Evolutionary conservation across 2,329 filamentous ascomycete species (phyloP).

Genomic region (Cadophora gregata): DNA sequence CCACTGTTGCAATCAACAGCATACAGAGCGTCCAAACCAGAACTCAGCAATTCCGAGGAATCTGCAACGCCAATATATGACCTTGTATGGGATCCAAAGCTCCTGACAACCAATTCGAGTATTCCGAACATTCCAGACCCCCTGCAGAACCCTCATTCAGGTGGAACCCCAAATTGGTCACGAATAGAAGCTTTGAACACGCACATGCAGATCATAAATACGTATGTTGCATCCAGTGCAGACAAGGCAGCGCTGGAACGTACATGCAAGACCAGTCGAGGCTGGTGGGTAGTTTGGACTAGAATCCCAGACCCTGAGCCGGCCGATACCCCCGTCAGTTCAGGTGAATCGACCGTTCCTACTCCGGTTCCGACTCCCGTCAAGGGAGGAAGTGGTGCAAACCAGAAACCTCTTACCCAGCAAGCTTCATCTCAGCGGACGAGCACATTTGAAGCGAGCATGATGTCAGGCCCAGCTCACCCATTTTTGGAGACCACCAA

Average conservation of each 20-base stretch:
- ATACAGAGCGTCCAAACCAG: constrained; percentile 60
- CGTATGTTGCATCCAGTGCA: constrained; percentile 55
- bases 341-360: constrained; percentile 21
- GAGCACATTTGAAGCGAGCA: constrained; percentile 32
- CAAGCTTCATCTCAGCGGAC: constrained; percentile 20
- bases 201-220: constrained; percentile 67
- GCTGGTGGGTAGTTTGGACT: constrained; percentile 75
- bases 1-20: constrained; percentile 61
- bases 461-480: constrained; percentile 39
- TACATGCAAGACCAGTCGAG: constrained; percentile 69
- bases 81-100: constrained; percentile 64
- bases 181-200: constrained; percentile 68
- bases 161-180: constrained; percentile 54
- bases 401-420: constrained; percentile 8
- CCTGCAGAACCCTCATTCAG: constrained; percentile 32
- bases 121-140: constrained; percentile 69
- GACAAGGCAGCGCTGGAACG: constrained; percentile 58
- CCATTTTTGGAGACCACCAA: constrained; percentile 36
- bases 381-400: constrained; percentile 24
- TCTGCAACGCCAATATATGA: constrained; percentile 58
- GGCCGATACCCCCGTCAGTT: background rate
- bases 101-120: constrained; percentile 64
- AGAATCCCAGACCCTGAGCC: constrained; percentile 53
- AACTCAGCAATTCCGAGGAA: constrained; percentile 31
- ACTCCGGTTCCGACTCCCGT: constrained; percentile 15